A percentile compares a stretch with the other conserved stretches of the same genome.
Conservation (phyloP, 495 filamentous ascomycete species). For the Aspergillus carlsbadensis region DNA sequence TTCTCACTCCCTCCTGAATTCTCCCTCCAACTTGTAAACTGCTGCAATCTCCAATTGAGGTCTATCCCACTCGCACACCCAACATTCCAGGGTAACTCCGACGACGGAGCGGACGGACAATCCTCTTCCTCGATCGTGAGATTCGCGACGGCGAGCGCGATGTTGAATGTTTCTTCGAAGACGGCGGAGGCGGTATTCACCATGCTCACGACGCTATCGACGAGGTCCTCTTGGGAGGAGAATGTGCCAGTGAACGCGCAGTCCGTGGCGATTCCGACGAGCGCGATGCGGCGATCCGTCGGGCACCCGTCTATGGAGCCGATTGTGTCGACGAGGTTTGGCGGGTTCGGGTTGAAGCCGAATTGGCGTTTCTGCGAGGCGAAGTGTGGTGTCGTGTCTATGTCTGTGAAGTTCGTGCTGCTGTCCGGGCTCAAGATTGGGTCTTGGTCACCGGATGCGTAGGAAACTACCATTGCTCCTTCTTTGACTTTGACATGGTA, state of each 20-base stretch:
- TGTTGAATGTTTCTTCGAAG: conserved; percentile 85
- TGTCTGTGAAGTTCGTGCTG: conserved; percentile 10
- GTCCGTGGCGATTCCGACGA: conserved; percentile 89
- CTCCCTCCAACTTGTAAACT: conserved; percentile 79
- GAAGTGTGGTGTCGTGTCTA: conserved; percentile 10
- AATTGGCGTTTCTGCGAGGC: conserved; percentile 64
- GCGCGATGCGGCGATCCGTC: conserved; percentile 70
- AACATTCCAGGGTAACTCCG: conserved; percentile 71
- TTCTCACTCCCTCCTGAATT: conserved; percentile 60
- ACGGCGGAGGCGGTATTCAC: conserved; percentile 79
- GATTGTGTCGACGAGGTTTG: conserved; percentile 49
- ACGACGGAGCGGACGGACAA: conserved; percentile 63
- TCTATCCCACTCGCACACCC: conserved; percentile 52
- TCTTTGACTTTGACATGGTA: conserved; percentile 55
- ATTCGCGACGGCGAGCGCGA: conserved; percentile 79
- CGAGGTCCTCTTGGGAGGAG: conserved; percentile 53
- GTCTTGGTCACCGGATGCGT: background rate
- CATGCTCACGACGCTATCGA: conserved; percentile 67
- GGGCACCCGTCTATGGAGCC: conserved; percentile 78
- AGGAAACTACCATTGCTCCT: conserved; percentile 51
- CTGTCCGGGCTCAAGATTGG: background rate
- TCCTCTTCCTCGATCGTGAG: conserved; percentile 64
- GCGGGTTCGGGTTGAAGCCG: background rate
- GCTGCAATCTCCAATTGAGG: conserved; percentile 72
- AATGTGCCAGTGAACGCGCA: conserved; percentile 76